A percentile compares a stretch with the other conserved stretches of the same genome.
Evolutionary conservation across 768 basidiomycete genomes (phyloP).

Genomic region (Psilocybe cubensis): DNA sequence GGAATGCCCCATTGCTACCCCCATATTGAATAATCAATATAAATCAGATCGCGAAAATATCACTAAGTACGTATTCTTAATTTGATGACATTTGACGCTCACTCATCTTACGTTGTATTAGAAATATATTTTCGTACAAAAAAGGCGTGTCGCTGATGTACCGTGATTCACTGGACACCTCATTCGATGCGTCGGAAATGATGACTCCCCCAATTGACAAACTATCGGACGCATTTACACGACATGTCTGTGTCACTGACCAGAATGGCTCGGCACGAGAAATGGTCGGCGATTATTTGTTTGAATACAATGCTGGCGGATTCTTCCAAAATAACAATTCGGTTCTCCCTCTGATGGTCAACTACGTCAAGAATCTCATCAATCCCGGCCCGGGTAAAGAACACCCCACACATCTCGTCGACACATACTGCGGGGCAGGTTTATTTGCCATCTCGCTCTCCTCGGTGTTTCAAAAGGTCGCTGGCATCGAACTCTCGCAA

Average conservation of each 20-base stretch:
- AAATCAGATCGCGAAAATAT: conserved; percentile 65
- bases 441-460: conserved; percentile 88
- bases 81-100: not conserved
- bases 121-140: conserved; percentile 81
- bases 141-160: conserved; percentile 89
- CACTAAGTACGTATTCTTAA: conserved; percentile 52
- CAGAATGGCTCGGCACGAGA: conserved; percentile 84
- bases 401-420: conserved; percentile 84
- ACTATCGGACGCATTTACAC: conserved; percentile 43
- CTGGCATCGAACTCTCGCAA: conserved; percentile 85
- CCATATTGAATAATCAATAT: conserved; percentile 73
- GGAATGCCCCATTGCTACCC: conserved; percentile 93
- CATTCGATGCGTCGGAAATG: conserved; percentile 22
- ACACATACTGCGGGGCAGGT: conserved; percentile 92
- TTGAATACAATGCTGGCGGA: conserved; percentile 85
- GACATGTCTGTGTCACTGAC: conserved; percentile 82
- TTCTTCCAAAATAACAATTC: conserved; percentile 99
- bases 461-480: conserved; percentile 70
- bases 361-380: conserved; percentile 80
- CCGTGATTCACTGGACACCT: conserved; percentile 71
- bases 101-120: conserved; percentile 29
- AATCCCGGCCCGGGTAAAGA: conserved; percentile 37
- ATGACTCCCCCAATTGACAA: conserved; percentile 34
- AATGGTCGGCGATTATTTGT: conserved; percentile 76
- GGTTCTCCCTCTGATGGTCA: conserved; percentile 81